Evolutionary conservation across 148 eudicot species (phyloP), one percentile per base, ranked within the genome.

Genomic region (Rhododendron ferrugineum): DNA sequence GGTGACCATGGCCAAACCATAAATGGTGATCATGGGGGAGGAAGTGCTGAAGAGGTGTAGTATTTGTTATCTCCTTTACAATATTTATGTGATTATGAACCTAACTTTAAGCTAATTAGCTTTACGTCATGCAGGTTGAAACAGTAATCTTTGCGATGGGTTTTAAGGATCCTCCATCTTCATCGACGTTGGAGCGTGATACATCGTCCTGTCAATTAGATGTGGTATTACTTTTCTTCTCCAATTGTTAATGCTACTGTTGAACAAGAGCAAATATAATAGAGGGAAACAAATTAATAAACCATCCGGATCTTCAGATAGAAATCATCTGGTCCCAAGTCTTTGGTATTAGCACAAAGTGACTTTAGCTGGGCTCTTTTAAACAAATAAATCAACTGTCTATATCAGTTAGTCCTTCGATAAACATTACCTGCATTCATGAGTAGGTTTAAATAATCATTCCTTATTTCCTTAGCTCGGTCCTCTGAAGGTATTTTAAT

Each of bases 21-120:
- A 84, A 95, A 97, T 88, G 99, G 99, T 36, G 99, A 97, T 91
- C 99, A 97, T 86, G 99, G 99, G 68, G 99, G 98, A 72, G 99
- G 99, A 84, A 91, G 89, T 89, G 91, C 98, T 36, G 98, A 97
- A 89, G 99, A 97, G 98, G 99, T 95, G 78, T 80, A 49, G 23
- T 81, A 49, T 82, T 87, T 86, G 44, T 44, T 83, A 37, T 64
- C 54, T 84, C 58, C 46, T 42, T 81, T 2, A 74, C 28, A 62
- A 81, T 36, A 64, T 89, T 36, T 66, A 30, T 72, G 26, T 72
- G 81, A 49, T 84, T 9, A 46, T 54, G 6, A 46, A 81, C 77
- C 14, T 73, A 13, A 47, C 62, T 80, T 60, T 28, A 72, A 40
- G 70, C 86, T 80, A 79, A 86, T 50, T 37, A 37, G 40, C 40